Conservation (phyloP, 257 asterid species). For the Solanum megistacrolobum region DNA sequence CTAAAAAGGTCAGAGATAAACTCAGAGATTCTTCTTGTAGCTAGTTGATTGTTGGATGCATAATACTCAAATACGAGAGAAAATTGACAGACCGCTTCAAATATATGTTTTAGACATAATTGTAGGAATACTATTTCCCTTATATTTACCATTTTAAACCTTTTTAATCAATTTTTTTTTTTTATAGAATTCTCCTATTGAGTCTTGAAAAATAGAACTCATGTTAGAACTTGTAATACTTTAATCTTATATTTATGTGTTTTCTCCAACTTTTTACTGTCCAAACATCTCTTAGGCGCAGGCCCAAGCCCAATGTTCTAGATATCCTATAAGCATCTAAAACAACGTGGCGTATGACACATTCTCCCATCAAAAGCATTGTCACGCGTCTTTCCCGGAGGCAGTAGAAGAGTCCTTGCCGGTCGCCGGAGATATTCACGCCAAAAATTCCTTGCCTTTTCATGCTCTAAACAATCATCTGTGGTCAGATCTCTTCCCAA, state of each 20-base stretch:
- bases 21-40: background rate
- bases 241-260: too few relatives aligned
- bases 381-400: background rate
- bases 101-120: background rate
- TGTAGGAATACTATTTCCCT: background rate
- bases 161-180: background rate
- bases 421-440: background rate
- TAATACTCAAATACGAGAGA: background rate
- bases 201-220: background rate
- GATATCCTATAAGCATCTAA: background rate
- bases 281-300: background rate
- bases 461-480: background rate
- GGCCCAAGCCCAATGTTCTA: background rate
- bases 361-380: background rate
- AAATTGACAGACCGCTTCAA: background rate
- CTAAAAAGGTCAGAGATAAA: background rate
- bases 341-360: background rate
- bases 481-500: background rate
- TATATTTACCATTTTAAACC: background rate
- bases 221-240: background rate
- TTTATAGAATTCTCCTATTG: background rate
- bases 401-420: background rate
- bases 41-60: background rate
- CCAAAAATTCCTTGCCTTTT: background rate
- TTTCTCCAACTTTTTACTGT: background rate